phyloP scores from a whole-genome alignment of 2,329 filamentous ascomycete genomes.

The Alternaria viburni region DNA sequence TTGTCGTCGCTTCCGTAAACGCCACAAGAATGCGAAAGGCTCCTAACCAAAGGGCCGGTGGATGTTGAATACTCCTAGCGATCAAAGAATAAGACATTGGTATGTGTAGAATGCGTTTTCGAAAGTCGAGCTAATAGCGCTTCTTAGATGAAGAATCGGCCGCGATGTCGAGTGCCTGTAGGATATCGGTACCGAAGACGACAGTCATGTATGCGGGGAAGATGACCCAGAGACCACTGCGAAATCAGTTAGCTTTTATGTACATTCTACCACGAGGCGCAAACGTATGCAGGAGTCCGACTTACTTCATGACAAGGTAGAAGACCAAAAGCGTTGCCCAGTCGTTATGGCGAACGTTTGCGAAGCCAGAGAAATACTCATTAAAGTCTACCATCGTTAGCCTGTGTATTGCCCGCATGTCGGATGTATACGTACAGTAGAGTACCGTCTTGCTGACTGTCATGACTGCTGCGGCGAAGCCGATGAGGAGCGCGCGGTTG shows the following conservation, averaged over 20 bases:
- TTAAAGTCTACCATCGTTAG: slow-evolving; percentile 59
- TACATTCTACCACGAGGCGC: background rate
- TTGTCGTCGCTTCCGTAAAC: background rate
- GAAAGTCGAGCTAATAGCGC: slow-evolving; percentile 21
- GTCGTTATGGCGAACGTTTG: slow-evolving; percentile 68
- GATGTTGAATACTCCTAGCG: background rate
- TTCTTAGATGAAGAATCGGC: slow-evolving; percentile 37
- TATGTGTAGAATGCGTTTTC: background rate
- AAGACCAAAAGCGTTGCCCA: slow-evolving; percentile 59
- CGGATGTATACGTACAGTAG: slow-evolving; percentile 62
- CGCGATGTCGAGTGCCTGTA: slow-evolving; percentile 62
- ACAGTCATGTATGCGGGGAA: slow-evolving; percentile 69
- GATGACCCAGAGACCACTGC: slow-evolving; percentile 69
- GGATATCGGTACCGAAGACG: slow-evolving; percentile 65
- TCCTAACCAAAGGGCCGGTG: background rate
- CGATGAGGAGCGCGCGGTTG: slow-evolving; percentile 63
- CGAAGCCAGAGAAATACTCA: slow-evolving; percentile 66
- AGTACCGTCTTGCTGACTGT: slow-evolving; percentile 72
- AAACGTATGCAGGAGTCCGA: slow-evolving; percentile 7
- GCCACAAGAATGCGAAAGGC: background rate
- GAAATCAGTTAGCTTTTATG: slow-evolving; percentile 4
- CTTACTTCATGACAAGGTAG: slow-evolving; percentile 73
- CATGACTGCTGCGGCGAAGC: slow-evolving; percentile 65
- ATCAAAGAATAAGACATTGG: background rate
- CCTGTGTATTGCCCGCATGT: background rate